Percentiles rank a stretch among this genome's conserved stretches.
phyloP scores from a whole-genome alignment of 2,329 filamentous ascomycete genomes.

The Alternaria incomplexa region DNA sequence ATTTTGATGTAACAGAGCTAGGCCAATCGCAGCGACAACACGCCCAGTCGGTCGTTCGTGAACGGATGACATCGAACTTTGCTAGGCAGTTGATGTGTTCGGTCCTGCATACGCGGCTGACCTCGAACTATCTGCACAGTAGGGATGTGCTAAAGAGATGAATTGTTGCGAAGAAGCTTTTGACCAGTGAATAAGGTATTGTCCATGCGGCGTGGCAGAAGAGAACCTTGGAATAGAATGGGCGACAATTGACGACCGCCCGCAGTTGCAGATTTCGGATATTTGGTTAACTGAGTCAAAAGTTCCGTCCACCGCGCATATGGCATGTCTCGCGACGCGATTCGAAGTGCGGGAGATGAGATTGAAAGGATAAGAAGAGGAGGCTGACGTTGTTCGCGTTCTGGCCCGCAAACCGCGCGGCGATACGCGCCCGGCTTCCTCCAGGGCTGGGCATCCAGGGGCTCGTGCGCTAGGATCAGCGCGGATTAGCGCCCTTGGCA shows the following conservation, averaged over 20 bases:
- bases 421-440: not conserved
- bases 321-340: not conserved
- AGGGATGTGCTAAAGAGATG: not conserved
- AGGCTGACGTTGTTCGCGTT: not conserved
- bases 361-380: not conserved
- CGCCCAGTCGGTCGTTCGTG: not conserved
- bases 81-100: not conserved
- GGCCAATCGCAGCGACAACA: not conserved
- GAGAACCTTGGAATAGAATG: too few species aligned
- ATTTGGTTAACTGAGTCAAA: rapidly evolving
- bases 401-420: not conserved
- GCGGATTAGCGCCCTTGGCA: not conserved
- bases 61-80: not conserved
- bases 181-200: not conserved
- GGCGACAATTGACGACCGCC: not conserved
- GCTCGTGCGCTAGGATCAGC: not conserved
- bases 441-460: not conserved
- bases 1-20: not conserved
- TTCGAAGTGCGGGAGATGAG: not conserved
- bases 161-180: not conserved
- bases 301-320: not conserved
- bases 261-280: not conserved
- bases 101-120: not conserved
- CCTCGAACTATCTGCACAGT: not conserved
- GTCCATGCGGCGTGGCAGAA: not conserved